Base-by-base conservation (phyloP, 2,329 filamentous ascomycete genomes). In the Fusarium brachygibbosum region DNA sequence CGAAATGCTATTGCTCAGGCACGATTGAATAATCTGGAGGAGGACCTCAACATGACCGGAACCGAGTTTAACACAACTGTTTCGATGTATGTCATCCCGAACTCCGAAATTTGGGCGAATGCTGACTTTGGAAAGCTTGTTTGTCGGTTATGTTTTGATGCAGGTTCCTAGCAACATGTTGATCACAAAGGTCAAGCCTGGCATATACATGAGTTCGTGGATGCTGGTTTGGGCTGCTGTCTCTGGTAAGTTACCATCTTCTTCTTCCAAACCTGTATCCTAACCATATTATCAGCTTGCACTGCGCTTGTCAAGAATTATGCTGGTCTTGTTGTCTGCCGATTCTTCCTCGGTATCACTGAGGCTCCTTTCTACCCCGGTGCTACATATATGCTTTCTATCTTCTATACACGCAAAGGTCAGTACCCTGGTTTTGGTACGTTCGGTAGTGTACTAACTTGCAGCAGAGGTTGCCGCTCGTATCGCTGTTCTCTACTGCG, bases 391-490 rank as follows among this genome's bases (percentile, higher is more conserved):
- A 76, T 79, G 58, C 62, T 79, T 2, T 77, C 75, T 1, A 78
- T 75, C 37, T 78, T 78, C 50, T 78, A 78, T 53, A 78, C 77
- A 1, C 71, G 77, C 14, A 77, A 71, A 56, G 76, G 76, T 78
- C 42, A 4, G 68, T 29, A 2, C 6, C 7, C 13, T 9, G 3
- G 2, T 11, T 11, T 1, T 5, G 2, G 2, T 2, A 2, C 3
- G 3, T 4, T 2, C 3, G n/a, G 10, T 0, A 19, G 19, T 12
- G 38, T 35, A 32, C 42, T 70, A 12, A 70, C 9, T 5, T n/a
- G 4, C 48, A 91, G 90, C 72, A 73, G 90, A 91, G 75, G 80
- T 91, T 3, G 87, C 86, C 6, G 80, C 90, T 32, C 82, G 89
- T 6, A 90, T 88, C 29, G 87, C 88, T 5, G 79, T 90, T 4